A percentile compares a stretch with the other conserved stretches of the same genome.
phyloP scores from a whole-genome alignment of 176 grass and related monocot genomes.

The Triticum monococcum region DNA sequence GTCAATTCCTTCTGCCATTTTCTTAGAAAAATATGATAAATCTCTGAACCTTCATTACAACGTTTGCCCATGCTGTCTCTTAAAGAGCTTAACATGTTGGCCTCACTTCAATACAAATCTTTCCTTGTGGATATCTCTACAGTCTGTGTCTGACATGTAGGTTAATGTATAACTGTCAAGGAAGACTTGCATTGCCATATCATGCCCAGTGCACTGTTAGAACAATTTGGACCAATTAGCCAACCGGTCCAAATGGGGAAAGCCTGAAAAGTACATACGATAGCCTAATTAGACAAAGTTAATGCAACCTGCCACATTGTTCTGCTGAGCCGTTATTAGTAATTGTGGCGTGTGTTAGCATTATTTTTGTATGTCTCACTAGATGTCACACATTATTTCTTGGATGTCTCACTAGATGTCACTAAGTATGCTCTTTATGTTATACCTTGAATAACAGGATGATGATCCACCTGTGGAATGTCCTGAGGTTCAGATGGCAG shows the following conservation, averaged over 20 bases:
- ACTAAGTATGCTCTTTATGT: background rate
- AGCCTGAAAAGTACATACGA: background rate
- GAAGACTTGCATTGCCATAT: background rate
- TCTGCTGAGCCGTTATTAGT: background rate
- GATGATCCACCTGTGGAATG: slow-evolving; percentile 6
- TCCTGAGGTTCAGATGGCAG: slow-evolving; percentile 8
- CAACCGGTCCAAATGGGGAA: background rate
- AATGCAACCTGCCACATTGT: background rate
- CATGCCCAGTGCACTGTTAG: background rate
- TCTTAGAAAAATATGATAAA: background rate
- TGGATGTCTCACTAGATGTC: slow-evolving; percentile 15
- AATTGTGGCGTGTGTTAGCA: slow-evolving; percentile 4
- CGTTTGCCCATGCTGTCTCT: background rate
- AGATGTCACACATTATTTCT: background rate
- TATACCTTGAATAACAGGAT: slow-evolving; percentile 35
- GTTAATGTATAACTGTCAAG: background rate
- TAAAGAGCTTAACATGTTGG: background rate
- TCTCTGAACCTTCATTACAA: background rate
- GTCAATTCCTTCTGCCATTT: background rate
- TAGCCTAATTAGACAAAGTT: slow-evolving; percentile 17
- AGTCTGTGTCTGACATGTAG: slow-evolving; percentile 17
- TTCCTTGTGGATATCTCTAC: background rate
- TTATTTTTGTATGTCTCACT: background rate
- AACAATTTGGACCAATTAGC: background rate
- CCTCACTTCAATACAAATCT: background rate